Base-by-base conservation (phyloP, 257 asterid species). In the Nicotiana paniculata region DNA sequence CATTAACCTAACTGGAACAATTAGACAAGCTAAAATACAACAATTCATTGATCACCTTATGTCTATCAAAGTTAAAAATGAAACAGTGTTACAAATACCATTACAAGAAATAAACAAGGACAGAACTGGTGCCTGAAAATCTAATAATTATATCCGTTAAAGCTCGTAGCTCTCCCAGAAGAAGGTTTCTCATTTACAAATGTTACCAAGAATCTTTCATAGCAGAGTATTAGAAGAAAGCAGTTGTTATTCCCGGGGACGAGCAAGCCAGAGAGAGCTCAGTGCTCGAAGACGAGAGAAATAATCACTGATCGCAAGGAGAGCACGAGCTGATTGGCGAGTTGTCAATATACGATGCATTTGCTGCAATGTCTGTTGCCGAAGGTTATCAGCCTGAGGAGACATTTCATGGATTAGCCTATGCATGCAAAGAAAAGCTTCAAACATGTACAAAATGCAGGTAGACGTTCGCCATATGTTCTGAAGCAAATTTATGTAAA, bases 211-310 rank as follows among this genome's bases (percentile, higher is more conserved):
- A 53, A 54, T 64, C 77, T 80, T 53, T 15, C 9, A 26, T 15
- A 43, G 39, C 46, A 37, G 48, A 7, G 74, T 39, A 61, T 43
- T 15, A 64, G 77, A 80, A 66, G 74, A 28, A 80, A 46, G 15
- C 0, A n/a, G 30, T 21, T 46, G 54, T 88, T 82, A 95, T 78
- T 95, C 99, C 35, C 93, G 89, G 68, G 99, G 99, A 9, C 99
- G 97, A 17, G 98, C 98, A 17, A 93, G 97, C 99, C 99, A 95
- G 8, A 95, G 93, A 54, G 99, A 92, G 89, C 98, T 93, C 26
- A 95, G 95, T 48, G 98, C 99, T 80, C 97, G 91, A 48, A 95
- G 97, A 39, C 98, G 91, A 39, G 99, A 93, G 90, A 93, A 93
- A 86, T 93, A 93, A 82, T 93, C 99, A 9, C 86, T 92, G 87